phyloP scores from a whole-genome alignment of 495 filamentous ascomycete genomes.

The Penicillium parvum region DNA sequence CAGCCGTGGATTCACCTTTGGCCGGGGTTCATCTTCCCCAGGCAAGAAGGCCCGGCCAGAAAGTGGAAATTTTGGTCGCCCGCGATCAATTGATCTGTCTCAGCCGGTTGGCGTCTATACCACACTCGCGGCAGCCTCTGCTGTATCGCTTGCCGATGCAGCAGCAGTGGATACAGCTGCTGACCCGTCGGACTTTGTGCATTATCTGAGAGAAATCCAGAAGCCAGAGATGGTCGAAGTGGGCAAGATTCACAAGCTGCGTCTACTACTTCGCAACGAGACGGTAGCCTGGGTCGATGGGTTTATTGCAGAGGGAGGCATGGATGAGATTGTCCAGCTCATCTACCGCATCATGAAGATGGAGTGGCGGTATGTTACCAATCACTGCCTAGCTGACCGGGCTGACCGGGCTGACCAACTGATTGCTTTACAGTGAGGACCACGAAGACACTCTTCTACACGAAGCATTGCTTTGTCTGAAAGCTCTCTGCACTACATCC shows the following conservation, averaged over 20 bases:
- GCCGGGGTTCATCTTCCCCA: slow-evolving; percentile 54
- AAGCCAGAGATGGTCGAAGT: slow-evolving; percentile 82
- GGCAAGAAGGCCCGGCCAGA: slow-evolving; percentile 53
- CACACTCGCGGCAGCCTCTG: slow-evolving; percentile 41
- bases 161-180: slow-evolving; percentile 44
- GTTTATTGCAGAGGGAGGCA: slow-evolving; percentile 84
- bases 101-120: slow-evolving; percentile 45
- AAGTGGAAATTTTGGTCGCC: slow-evolving; percentile 38
- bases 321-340: slow-evolving; percentile 83
- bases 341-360: slow-evolving; percentile 87
- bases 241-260: slow-evolving; percentile 89
- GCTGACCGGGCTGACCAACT: slow-evolving; percentile 1
- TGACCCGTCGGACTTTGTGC: slow-evolving; percentile 74
- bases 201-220: slow-evolving; percentile 70
- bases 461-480: slow-evolving; percentile 88
- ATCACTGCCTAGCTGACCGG: not conserved
- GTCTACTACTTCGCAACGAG: slow-evolving; percentile 86
- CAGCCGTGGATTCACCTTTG: slow-evolving; percentile 73
- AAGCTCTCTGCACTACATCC: slow-evolving; percentile 89
- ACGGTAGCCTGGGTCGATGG: slow-evolving; percentile 90
- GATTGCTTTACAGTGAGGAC: slow-evolving; percentile 67
- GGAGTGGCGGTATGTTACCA: slow-evolving; percentile 93
- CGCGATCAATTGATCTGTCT: slow-evolving; percentile 39
- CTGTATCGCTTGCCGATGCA: slow-evolving; percentile 39
- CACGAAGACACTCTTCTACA: slow-evolving; percentile 93